Evolutionary conservation across 2,329 filamentous ascomycete genomes (phyloP).

Genomic region (Fusarium sp.): DNA sequence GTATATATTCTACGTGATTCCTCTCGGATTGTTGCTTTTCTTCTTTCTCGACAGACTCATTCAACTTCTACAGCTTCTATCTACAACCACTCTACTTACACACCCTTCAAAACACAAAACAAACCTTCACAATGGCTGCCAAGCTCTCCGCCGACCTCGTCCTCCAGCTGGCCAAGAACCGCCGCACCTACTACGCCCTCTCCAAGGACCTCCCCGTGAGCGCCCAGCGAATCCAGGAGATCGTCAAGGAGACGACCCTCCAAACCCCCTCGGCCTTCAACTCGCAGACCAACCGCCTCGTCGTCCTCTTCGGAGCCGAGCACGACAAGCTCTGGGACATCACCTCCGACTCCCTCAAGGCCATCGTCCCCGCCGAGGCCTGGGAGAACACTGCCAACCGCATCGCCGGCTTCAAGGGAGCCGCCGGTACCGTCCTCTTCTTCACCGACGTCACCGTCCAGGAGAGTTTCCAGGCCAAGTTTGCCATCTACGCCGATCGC

Average conservation of each 20-base stretch:
- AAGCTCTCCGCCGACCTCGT: conserved; percentile 58
- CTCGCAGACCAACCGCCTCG: conserved; percentile 79
- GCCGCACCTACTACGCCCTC: conserved; percentile 74
- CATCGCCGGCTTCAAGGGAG: conserved; percentile 68
- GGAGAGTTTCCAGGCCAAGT: conserved; percentile 70
- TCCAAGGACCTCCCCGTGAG: conserved; percentile 65
- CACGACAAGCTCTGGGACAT: conserved; percentile 90
- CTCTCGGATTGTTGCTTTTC: neutral
- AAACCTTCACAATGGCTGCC: conserved; percentile 53
- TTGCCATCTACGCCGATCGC: conserved; percentile 76
- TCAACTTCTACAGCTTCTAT: neutral
- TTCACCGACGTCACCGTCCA: conserved; percentile 79
- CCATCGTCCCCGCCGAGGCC: conserved; percentile 69
- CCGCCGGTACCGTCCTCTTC: conserved; percentile 85
- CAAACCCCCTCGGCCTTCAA: conserved; percentile 86
- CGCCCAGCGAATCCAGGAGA: conserved; percentile 66
- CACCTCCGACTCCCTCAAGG: conserved; percentile 57
- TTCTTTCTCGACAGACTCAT: neutral
- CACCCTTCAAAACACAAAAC: conserved; percentile 8
- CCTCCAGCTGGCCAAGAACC: conserved; percentile 70
- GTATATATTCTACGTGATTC: conserved; percentile 21
- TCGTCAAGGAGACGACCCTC: conserved; percentile 69
- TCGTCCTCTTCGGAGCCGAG: conserved; percentile 80
- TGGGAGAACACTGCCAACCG: conserved; percentile 62
- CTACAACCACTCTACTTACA: neutral